Base-by-base conservation (phyloP, 2,329 filamentous ascomycete species). In the Botrytis squamosa region DNA sequence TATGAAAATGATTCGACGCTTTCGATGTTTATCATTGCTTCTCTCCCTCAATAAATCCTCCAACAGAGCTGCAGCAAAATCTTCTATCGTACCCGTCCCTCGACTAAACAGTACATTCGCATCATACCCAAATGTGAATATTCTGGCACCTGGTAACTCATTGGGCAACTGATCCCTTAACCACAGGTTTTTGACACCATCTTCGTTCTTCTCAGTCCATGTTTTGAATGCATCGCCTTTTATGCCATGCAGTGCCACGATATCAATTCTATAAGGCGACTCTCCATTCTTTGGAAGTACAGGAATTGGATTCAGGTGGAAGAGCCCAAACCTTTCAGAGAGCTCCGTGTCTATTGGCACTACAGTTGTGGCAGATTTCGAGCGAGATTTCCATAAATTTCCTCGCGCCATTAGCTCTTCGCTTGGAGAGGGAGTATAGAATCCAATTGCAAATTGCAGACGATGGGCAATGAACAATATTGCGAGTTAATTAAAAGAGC, bases 81-180 rank as follows among this genome's bases (percentile, higher is more conserved):
- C 71, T 33, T 76, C 74, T 44, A 79, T 68, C 2, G 68, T 59
- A 6, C 76, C 73, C 8, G 66, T 75, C 8, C 71, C 70, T 10
- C 68, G 65, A 40, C 72, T 65, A 20, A 75, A 71, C 16, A 72
- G 16, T 3, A 78, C 73, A 20, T 73, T 60, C 1, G 77, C 77
- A 29, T 67, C 62, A 36, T 80, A 80, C 0, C 77, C 78, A 73
- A 73, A 79, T 0, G 77, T 73, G 59, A 76, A 78, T 63, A 79
- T 63, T 18, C 77, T 72, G 3, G 77, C 77, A 10, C 74, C 75
- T 8, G 75, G 76, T 3, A 80, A 57, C 6, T 76, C 63, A 33
- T 74, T 60, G 2, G 77, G 76, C 0, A 79, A 3, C 7, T 74
- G 74, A 64, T 80, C 78, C 12, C 71, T 67, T 0, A 80, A 57